Evolutionary conservation across 768 basidiomycete species (phyloP), one percentile per base, ranked within the genome.

Genomic region (Ephemerocybe angulata): DNA sequence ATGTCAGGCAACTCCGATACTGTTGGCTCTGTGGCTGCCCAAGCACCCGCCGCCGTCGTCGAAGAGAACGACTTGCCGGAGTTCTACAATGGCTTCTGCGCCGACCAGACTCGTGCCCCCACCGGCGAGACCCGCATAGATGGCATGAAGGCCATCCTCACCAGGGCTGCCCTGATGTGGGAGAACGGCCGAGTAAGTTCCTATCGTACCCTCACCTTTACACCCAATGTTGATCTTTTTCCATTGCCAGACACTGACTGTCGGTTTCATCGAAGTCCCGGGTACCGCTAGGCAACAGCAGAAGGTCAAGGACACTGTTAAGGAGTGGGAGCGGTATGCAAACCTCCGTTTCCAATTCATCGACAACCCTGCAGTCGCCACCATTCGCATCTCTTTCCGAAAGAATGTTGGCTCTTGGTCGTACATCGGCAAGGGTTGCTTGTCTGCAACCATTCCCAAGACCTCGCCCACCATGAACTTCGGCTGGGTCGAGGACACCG

Each of bases 251-350:
- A 51, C 41, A 3, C 37, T 56, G 31, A 51, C 48, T 19, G 33
- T 24, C 35, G 47, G 46, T 6, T 56, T 56, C 44, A 44, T 54
- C 37, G n/a, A 6, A n/a, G n/a, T 29, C 2, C 17, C 49, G 11
- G 55, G 55, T 12, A 56, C 55, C 21, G 1, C 22, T 5, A 37
- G 21, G 22, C 55, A 56, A 27, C 55, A 51, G 42, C 41, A 22
- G 15, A 62, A 60, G 35, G 60, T 63, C 53, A 29, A 33, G 25
- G 31, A 40, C 4, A 50, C 50, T 15, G 53, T 63, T n/a, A 56
- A 41, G 13, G 57, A 63, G 48, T 63, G 62, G 62, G 38, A 55
- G 30, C 54, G 47, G 19, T 54, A 60, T 24, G 58, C 50, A 4
- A 61, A 61, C 43, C 44, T 63, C 40, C 48, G 49, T 31, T 61